These are phyloP conservation scores for Haematococcus lacustris DNA, from an alignment of 139 green algal genomes.

Conservation along the genomic window DNA sequence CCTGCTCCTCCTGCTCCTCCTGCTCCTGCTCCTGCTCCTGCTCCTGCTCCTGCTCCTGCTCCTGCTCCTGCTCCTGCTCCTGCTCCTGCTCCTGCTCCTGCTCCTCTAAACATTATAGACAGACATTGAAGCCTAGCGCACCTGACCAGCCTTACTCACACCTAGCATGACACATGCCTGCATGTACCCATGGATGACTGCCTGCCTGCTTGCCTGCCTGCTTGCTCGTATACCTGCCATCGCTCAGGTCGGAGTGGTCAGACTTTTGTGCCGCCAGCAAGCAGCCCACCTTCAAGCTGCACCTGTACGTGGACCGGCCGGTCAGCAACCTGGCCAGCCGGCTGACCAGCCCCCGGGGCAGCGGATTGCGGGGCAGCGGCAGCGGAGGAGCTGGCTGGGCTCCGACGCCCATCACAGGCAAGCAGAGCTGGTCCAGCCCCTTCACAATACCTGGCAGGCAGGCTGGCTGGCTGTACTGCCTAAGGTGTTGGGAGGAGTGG, in stretches of 20 bases:
- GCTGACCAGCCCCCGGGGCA: not conserved
- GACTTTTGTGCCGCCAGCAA: slow-evolving; percentile 5
- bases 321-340: not conserved
- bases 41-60: too few species aligned
- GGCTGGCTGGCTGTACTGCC: too few species aligned
- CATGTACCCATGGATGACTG: too few species aligned
- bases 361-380: not conserved
- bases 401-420: not conserved
- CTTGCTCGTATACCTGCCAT: too few species aligned
- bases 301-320: slow-evolving; percentile 24
- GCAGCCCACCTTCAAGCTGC: slow-evolving; percentile 28
- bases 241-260: slow-evolving; percentile 8
- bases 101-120: not conserved
- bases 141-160: not conserved
- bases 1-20: too few species aligned
- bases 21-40: too few species aligned
- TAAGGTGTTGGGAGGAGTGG: too few species aligned
- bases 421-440: too few species aligned
- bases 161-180: not conserved
- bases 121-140: not conserved
- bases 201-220: too few species aligned
- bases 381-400: not conserved
- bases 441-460: too few species aligned
- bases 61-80: not conserved
- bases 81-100: not conserved